phyloP scores from a whole-genome alignment of 2,329 filamentous ascomycete genomes.

The Zymoseptoria brevis region DNA sequence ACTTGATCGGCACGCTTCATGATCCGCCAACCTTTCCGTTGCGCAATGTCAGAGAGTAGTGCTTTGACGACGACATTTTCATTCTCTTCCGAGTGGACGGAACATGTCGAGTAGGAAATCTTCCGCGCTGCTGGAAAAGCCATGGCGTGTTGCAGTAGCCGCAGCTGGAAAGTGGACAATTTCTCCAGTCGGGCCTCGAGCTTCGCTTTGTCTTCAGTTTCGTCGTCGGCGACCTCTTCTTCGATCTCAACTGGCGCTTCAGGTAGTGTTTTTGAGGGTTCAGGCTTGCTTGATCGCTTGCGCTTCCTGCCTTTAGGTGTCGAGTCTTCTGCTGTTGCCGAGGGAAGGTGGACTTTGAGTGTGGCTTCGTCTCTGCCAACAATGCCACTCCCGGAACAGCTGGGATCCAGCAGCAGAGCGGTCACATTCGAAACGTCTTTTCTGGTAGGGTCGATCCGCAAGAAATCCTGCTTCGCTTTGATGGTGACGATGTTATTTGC shows the following conservation, averaged over 20 bases:
- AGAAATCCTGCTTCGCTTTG: slow-evolving; percentile 69
- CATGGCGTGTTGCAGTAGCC: slow-evolving; percentile 76
- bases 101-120: slow-evolving; percentile 92
- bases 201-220: slow-evolving; percentile 43
- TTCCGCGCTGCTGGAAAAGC: slow-evolving; percentile 64
- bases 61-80: slow-evolving; percentile 72
- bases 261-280: slow-evolving; percentile 3
- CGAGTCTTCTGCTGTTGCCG: slow-evolving; percentile 10
- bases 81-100: slow-evolving; percentile 78
- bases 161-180: slow-evolving; percentile 73
- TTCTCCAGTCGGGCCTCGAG: slow-evolving; percentile 59
- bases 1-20: slow-evolving; percentile 65
- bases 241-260: slow-evolving; percentile 5
- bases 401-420: slow-evolving; percentile 80
- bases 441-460: slow-evolving; percentile 61
- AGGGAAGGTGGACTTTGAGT: slow-evolving; percentile 55
- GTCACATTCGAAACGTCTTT: slow-evolving; percentile 61
- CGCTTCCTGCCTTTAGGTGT: slow-evolving; percentile 24
- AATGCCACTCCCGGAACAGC: slow-evolving; percentile 92
- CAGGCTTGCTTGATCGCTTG: slow-evolving; percentile 18
- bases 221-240: slow-evolving; percentile 25
- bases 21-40: slow-evolving; percentile 66
- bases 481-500: slow-evolving; percentile 60
- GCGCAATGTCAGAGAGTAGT: slow-evolving; percentile 59
- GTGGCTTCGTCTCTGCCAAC: slow-evolving; percentile 73